These are phyloP conservation scores for Colletotrichum sp. DNA, from an alignment of 2,329 filamentous ascomycete genomes.

Conservation along the genomic window DNA sequence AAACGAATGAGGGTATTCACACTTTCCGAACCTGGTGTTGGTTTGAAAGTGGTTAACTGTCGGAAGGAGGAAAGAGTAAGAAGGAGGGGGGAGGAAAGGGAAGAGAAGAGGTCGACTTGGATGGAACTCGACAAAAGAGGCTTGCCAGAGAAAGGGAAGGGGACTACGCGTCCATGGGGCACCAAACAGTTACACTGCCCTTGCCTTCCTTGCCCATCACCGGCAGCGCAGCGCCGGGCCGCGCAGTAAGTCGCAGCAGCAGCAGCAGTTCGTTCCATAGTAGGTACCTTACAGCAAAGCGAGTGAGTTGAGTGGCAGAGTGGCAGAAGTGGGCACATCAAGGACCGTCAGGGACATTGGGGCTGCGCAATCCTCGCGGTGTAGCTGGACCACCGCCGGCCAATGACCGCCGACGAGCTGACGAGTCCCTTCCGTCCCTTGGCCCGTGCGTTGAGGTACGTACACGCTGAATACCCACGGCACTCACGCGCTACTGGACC, in stretches of 20 bases:
- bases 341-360: background rate
- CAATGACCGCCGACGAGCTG: slow-evolving; percentile 36
- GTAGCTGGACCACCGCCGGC: background rate
- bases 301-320: background rate
- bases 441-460: background rate
- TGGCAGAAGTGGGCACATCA: background rate
- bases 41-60: background rate
- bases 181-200: background rate
- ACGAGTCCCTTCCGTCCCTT: slow-evolving; percentile 34
- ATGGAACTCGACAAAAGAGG: background rate
- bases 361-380: slow-evolving; percentile 13
- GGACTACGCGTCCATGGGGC: background rate
- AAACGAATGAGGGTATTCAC: background rate
- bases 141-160: background rate
- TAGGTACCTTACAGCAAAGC: background rate
- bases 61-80: background rate
- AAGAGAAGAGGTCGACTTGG: background rate
- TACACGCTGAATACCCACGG: background rate
- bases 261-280: background rate
- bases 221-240: background rate
- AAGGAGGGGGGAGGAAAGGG: background rate
- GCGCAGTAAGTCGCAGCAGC: background rate
- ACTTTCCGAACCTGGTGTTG: background rate
- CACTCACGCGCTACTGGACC: background rate
- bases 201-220: background rate